Evolutionary conservation across 2,329 filamentous ascomycete genomes (phyloP).

Genomic region (Zymoseptoria crescenta): DNA sequence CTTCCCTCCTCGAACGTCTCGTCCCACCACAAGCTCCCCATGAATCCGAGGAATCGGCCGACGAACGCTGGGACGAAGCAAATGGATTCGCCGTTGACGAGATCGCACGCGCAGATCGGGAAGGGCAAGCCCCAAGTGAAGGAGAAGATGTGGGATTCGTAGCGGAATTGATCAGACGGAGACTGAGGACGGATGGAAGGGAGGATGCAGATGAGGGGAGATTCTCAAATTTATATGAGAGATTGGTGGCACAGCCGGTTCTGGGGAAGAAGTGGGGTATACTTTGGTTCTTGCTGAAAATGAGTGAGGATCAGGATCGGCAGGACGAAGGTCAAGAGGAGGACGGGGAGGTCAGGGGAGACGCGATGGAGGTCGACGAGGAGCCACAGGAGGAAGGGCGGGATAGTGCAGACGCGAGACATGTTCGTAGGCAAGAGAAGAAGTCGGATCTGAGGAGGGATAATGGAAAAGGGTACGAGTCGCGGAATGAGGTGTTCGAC

Average conservation of each 20-base stretch:
- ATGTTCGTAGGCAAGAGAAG: conserved; percentile 3
- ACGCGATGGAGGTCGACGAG: conserved; percentile 6
- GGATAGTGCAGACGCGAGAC: conserved; percentile 1
- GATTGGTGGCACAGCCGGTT: conserved; percentile 82
- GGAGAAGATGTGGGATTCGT: conserved; percentile 80
- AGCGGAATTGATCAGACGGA: conserved; percentile 83
- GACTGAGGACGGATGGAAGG: conserved; percentile 69
- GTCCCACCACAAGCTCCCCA: conserved; percentile 55
- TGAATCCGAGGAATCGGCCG: conserved; percentile 59
- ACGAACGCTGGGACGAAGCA: conserved; percentile 60
- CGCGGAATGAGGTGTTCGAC: conserved; percentile 32
- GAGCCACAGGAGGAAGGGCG: conserved; percentile 11
- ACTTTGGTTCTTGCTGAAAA: conserved; percentile 77
- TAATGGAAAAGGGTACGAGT: conserved; percentile 2
- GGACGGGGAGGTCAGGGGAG: conserved; percentile 4
- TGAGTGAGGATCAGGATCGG: conserved; percentile 32
- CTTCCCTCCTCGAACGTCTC: conserved; percentile 68
- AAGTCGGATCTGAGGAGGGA: conserved; percentile 2
- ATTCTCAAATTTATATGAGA: conserved; percentile 85
- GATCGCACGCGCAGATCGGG: conserved; percentile 32
- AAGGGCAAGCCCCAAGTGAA: conserved; percentile 35
- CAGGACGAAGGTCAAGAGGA: conserved; percentile 4
- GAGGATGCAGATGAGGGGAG: conserved; percentile 67
- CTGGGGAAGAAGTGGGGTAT: conserved; percentile 96
- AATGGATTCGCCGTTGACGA: conserved; percentile 44